These are phyloP conservation scores for Tolypocladium capitatum DNA, from an alignment of 2,329 filamentous ascomycete species.

Conservation along the genomic window DNA sequence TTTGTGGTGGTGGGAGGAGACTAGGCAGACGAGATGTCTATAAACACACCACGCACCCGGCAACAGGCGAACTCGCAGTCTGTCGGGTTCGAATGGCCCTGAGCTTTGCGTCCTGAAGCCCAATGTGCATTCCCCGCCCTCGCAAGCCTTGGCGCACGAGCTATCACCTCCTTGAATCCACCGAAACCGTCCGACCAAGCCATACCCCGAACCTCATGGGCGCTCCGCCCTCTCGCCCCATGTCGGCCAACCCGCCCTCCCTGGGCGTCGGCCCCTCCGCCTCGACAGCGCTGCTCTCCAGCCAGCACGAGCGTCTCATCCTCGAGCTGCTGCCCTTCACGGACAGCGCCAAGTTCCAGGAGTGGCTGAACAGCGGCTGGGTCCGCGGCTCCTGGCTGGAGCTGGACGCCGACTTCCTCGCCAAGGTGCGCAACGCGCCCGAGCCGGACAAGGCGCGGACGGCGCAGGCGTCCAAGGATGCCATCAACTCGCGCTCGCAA, in stretches of 20 bases:
- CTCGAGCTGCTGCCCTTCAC: slow-evolving; percentile 26
- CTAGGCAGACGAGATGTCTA: background rate
- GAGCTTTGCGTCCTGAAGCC: too few relatives aligned
- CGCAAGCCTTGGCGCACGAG: background rate
- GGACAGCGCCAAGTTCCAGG: slow-evolving; percentile 17
- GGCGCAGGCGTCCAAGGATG: slow-evolving; percentile 16
- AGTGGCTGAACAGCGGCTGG: slow-evolving; percentile 19
- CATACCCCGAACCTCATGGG: background rate
- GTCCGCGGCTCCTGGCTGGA: slow-evolving; percentile 24
- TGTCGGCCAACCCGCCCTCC: background rate
- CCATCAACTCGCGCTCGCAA: slow-evolving; percentile 14
- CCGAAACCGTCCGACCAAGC: background rate
- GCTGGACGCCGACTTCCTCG: slow-evolving; percentile 20
- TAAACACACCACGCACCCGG: background rate
- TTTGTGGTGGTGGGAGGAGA: background rate
- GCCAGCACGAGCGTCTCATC: slow-evolving; percentile 24
- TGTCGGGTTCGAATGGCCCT: too few relatives aligned
- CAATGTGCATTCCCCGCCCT: background rate
- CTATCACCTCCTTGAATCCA: background rate
- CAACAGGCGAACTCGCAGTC: background rate
- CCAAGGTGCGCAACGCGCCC: slow-evolving; percentile 2
- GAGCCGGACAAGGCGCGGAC: slow-evolving; percentile 21
- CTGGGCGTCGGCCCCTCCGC: background rate
- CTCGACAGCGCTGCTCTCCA: slow-evolving; percentile 6
- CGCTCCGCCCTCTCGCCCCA: background rate